Percentiles rank a stretch among this genome's conserved stretches.
Evolutionary conservation across 805 yeast genomes (phyloP).

Genomic region (Cyberlindnera mrakii): DNA sequence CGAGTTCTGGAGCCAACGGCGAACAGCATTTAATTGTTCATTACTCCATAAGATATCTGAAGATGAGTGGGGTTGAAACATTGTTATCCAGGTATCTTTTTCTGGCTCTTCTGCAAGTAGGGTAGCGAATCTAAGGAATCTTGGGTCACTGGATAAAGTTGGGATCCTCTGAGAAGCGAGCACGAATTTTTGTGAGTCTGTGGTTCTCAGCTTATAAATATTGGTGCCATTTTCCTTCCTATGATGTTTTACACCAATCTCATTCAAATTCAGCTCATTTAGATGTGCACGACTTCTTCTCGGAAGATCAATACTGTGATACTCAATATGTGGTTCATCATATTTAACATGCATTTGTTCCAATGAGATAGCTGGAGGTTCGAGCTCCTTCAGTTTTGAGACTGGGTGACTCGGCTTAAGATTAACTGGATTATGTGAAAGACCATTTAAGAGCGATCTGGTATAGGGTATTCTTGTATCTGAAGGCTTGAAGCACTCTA

Average conservation of each 20-base stretch:
- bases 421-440: conserved; percentile 3
- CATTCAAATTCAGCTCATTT: neutral
- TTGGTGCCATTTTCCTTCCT: neutral
- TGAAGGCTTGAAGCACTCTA: neutral
- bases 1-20: conserved; percentile 28
- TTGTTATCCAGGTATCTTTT: conserved; percentile 23
- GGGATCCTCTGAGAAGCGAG: conserved; percentile 1
- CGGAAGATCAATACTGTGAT: conserved; percentile 3
- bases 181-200: neutral
- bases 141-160: conserved; percentile 1
- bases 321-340: conserved; percentile 1
- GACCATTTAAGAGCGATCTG: conserved; percentile 7
- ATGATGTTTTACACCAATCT: neutral
- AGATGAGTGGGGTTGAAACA: conserved; percentile 25
- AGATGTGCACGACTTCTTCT: neutral
- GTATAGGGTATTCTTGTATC: conserved; percentile 1
- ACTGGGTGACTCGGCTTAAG: conserved; percentile 13
- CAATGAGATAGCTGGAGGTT: conserved; percentile 7
- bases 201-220: neutral
- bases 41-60: conserved; percentile 27
- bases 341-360: conserved; percentile 14
- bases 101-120: neutral
- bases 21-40: conserved; percentile 15
- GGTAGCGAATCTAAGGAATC: conserved; percentile 1
- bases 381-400: conserved; percentile 16